phyloP scores from a whole-genome alignment of 192 early-diverging fungal species.

The Gaertneriomyces semiglobifer region DNA sequence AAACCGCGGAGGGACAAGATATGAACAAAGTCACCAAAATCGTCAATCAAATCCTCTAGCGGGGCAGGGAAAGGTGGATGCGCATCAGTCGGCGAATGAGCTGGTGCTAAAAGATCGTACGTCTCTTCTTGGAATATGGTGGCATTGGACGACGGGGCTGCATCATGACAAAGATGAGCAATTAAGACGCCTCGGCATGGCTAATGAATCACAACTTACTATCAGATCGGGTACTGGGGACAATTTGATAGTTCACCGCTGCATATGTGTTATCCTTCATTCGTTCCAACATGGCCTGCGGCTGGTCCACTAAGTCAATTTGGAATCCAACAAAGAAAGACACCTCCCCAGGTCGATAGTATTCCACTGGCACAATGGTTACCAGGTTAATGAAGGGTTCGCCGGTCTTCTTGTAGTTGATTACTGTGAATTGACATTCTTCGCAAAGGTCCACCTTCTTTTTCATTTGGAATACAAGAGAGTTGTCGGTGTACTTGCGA shows the following conservation, averaged over 20 bases:
- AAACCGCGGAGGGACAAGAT: slow-evolving; percentile 65
- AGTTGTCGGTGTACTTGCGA: slow-evolving; percentile 34
- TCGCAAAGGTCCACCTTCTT: slow-evolving; percentile 45
- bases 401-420: slow-evolving; percentile 67
- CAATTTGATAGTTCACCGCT: too few species aligned
- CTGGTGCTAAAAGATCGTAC: not conserved
- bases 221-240: too few species aligned
- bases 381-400: slow-evolving; percentile 68
- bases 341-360: slow-evolving; percentile 45
- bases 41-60: slow-evolving; percentile 41
- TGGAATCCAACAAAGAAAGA: slow-evolving; percentile 66
- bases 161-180: not conserved
- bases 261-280: slow-evolving; percentile 44
- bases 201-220: too few species aligned
- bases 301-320: slow-evolving; percentile 67
- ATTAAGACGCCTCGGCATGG: too few species aligned
- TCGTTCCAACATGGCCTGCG: slow-evolving; percentile 61
- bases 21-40: slow-evolving; percentile 60
- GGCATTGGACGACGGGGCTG: not conserved
- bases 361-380: slow-evolving; percentile 58
- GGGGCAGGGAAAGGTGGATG: slow-evolving; percentile 4
- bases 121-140: slow-evolving; percentile 7
- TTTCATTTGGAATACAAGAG: slow-evolving; percentile 52
- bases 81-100: not conserved
- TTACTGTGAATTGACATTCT: slow-evolving; percentile 63